These are phyloP conservation scores for Fusarium sp. DNA, from an alignment of 2,329 filamentous ascomycete genomes.

Conservation along the genomic window DNA sequence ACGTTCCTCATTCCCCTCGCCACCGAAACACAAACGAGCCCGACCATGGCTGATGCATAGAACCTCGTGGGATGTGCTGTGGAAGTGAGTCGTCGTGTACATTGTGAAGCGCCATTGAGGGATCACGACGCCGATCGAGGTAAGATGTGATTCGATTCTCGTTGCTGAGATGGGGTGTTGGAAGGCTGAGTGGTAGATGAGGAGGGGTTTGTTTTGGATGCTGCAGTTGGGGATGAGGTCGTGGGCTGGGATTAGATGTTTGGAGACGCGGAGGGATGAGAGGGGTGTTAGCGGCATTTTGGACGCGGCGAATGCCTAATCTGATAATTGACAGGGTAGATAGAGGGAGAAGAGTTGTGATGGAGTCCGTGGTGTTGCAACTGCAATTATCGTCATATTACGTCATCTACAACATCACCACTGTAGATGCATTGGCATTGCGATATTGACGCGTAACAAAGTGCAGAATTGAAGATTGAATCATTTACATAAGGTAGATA, in stretches of 20 bases:
- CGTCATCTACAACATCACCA: neutral
- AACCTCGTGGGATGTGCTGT: conserved; percentile 74
- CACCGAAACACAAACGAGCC: conserved; percentile 73
- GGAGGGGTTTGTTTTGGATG: conserved; percentile 69
- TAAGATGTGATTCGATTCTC: conserved; percentile 67
- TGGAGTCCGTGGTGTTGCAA: neutral
- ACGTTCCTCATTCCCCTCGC: conserved; percentile 66
- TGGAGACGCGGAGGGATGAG: conserved; percentile 64
- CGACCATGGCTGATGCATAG: conserved; percentile 68
- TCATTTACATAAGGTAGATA: too few relatives aligned
- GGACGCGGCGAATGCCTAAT: neutral
- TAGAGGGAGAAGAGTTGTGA: neutral
- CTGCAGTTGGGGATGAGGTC: conserved; percentile 71
- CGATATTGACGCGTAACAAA: neutral
- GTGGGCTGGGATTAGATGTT: conserved; percentile 68
- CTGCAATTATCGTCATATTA: neutral
- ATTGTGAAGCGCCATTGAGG: conserved; percentile 78
- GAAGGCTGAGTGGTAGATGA: conserved; percentile 74
- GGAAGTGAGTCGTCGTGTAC: conserved; percentile 74
- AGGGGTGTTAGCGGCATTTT: conserved; percentile 43
- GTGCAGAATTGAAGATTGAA: neutral
- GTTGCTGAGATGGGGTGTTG: conserved; percentile 53
- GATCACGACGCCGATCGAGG: conserved; percentile 61
- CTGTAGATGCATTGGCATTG: neutral
- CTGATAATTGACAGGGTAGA: neutral